These are phyloP conservation scores for Suhomyces pyralidae DNA, from an alignment of 805 yeast genomes.

Conservation along the genomic window DNA sequence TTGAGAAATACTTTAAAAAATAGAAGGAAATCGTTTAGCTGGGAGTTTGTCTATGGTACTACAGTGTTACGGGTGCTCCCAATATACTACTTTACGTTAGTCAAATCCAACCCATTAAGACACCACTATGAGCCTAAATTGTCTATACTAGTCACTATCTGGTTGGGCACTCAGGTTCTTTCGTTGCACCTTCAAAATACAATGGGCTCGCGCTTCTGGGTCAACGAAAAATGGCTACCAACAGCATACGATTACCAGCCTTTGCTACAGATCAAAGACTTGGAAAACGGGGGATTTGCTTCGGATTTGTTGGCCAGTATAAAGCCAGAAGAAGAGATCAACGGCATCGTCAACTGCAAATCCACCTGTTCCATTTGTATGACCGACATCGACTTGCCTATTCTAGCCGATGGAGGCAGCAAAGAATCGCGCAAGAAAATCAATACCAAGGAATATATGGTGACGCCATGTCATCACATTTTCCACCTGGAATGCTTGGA, in stretches of 20 bases:
- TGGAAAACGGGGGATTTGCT: conserved; percentile 58
- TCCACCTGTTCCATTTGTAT: conserved; percentile 90
- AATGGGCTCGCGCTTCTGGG: conserved; percentile 79
- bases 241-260: conserved; percentile 84
- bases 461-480: conserved; percentile 88
- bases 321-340: conserved; percentile 19
- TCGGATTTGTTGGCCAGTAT: conserved; percentile 45
- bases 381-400: conserved; percentile 66
- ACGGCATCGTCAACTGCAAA: conserved; percentile 37
- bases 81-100: conserved; percentile 55
- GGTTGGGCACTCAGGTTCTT: conserved; percentile 60
- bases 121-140: conserved; percentile 62
- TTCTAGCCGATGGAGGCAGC: conserved; percentile 20
- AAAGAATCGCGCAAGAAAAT: conserved; percentile 7
- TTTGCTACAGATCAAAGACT: conserved; percentile 51
- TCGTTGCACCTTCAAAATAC: conserved; percentile 60
- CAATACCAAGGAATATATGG: conserved; percentile 50
- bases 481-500: conserved; percentile 89
- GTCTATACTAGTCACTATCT: conserved; percentile 44
- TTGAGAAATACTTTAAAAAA: conserved; percentile 73
- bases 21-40: conserved; percentile 56
- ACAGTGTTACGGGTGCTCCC: conserved; percentile 64
- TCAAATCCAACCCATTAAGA: conserved; percentile 57
- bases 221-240: conserved; percentile 73
- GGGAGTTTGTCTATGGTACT: conserved; percentile 75